Conservation (phyloP, 2,329 filamentous ascomycete genomes). For the Falciphora oryzae region DNA sequence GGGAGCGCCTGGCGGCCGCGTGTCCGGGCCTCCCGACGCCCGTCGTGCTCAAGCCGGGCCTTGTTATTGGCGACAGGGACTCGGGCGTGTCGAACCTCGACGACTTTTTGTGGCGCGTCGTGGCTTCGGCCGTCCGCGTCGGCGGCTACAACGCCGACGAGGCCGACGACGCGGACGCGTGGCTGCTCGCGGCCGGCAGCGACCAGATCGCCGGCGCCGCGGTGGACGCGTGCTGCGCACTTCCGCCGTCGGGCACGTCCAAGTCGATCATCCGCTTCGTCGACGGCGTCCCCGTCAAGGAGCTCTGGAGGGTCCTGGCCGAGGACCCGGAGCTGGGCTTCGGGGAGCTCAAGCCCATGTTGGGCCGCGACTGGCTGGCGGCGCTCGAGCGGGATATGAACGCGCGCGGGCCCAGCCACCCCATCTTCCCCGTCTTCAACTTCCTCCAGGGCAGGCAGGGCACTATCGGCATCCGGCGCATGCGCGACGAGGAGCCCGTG, state of each 20-base stretch:
- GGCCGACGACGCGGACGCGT: neutral
- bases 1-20: neutral
- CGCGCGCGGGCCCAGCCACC: neutral
- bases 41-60: constrained; percentile 6
- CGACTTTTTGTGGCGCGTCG: constrained; percentile 3
- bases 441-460: neutral
- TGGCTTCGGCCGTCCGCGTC: neutral
- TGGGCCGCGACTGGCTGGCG: neutral
- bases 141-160: constrained; percentile 1
- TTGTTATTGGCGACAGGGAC: neutral
- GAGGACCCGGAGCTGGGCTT: constrained; percentile 1
- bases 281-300: neutral
- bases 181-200: constrained; percentile 4
- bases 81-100: constrained; percentile 1
- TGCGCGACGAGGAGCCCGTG: neutral
- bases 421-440: neutral
- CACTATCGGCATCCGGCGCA: neutral
- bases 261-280: neutral
- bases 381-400: neutral
- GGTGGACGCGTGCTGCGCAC: neutral
- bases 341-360: neutral
- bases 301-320: neutral
- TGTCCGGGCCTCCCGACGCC: neutral
- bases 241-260: neutral
- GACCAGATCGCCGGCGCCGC: neutral